Evolutionary conservation across 345 rosid genomes (phyloP).

Genomic region (Heritiera littoralis): DNA sequence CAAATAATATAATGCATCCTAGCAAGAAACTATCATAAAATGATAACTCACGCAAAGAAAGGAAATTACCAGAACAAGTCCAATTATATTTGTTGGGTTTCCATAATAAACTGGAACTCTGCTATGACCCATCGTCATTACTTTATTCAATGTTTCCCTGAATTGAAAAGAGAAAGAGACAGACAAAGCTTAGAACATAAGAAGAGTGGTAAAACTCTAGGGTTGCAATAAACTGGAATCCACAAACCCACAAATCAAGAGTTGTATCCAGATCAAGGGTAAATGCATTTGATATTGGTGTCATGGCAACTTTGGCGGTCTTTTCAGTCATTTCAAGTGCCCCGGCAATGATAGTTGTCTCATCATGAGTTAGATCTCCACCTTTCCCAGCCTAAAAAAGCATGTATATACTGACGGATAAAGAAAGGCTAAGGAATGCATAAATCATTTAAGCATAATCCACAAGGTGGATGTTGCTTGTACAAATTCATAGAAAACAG

Average conservation of each 20-base stretch:
- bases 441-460: conserved; percentile 1
- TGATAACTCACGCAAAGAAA: conserved; percentile 8
- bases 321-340: conserved; percentile 94
- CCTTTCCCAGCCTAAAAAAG: conserved; percentile 89
- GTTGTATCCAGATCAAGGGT: conserved; percentile 95
- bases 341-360: conserved; percentile 93
- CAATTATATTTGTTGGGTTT: conserved; percentile 74
- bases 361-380: conserved; percentile 86
- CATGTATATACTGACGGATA: conserved; percentile 9
- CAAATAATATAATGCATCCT: neutral
- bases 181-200: conserved; percentile 16
- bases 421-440: conserved; percentile 15
- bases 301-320: conserved; percentile 95
- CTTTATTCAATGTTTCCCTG: conserved; percentile 80
- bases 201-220: conserved; percentile 11
- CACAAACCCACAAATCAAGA: conserved; percentile 84
- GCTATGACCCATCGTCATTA: conserved; percentile 94
- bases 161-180: conserved; percentile 25
- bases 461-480: conserved; percentile 20
- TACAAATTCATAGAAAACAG: conserved; percentile 14
- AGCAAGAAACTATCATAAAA: conserved; percentile 3
- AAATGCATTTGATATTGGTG: conserved; percentile 89
- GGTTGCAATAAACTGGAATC: conserved; percentile 29
- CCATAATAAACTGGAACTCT: conserved; percentile 85
- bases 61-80: conserved; percentile 75